A percentile compares a stretch with the other conserved stretches of the same genome.
phyloP scores from a whole-genome alignment of 179 eudicot species.

The Amaranthus tricolor region DNA sequence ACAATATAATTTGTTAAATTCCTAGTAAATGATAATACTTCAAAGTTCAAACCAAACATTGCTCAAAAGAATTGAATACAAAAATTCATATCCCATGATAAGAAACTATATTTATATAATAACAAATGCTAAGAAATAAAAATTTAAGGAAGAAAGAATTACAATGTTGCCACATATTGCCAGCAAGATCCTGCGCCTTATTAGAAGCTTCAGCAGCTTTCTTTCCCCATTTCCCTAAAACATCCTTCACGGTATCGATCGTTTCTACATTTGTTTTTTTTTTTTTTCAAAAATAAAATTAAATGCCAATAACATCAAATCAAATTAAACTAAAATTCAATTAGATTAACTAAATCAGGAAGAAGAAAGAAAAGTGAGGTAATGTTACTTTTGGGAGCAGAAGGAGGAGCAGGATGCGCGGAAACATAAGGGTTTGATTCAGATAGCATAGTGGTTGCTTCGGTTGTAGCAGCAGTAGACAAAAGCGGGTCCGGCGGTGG shows the following conservation, averaged over 20 bases:
- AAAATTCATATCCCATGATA: not conserved
- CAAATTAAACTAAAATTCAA: not conserved
- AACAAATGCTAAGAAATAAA: not conserved
- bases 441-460: constrained; percentile 59
- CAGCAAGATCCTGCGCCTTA: constrained; percentile 77
- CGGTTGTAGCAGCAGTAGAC: constrained; percentile 22
- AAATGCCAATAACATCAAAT: not conserved
- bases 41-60: not conserved
- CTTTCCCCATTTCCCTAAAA: constrained; percentile 75
- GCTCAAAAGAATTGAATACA: not conserved
- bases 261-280: constrained; percentile 34
- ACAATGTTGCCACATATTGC: constrained; percentile 94
- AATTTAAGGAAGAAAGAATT: constrained; percentile 26
- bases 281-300: constrained; percentile 1
- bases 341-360: not conserved
- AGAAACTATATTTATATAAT: not conserved
- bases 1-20: too few relatives aligned
- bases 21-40: not conserved
- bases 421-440: constrained; percentile 86
- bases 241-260: constrained; percentile 71
- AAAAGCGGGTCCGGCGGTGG: constrained; percentile 45
- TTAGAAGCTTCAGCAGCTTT: constrained; percentile 73
- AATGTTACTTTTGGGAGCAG: constrained; percentile 50
- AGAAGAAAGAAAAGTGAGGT: not conserved
- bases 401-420: constrained; percentile 49